phyloP scores from a whole-genome alignment of 441 rosid species.

The Sinapis alba region DNA sequence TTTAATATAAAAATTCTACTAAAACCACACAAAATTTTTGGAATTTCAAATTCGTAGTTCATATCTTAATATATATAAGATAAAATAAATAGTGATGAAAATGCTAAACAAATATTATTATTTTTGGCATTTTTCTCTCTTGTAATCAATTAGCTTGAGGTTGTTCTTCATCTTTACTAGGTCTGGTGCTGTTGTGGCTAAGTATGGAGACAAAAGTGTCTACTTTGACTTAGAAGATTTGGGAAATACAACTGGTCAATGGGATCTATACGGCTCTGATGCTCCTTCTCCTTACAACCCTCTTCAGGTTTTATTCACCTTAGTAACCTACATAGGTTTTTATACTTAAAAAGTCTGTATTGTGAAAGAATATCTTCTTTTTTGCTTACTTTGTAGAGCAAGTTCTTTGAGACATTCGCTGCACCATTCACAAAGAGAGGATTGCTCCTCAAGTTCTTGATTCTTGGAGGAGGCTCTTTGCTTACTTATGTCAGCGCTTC shows the following conservation, averaged over 20 bases:
- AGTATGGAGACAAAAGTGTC: constrained; percentile 57
- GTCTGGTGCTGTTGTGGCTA: constrained; percentile 69
- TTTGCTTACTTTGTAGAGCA: constrained; percentile 66
- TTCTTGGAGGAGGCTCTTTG: too few relatives aligned
- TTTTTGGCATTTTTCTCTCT: neutral
- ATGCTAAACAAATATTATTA: neutral
- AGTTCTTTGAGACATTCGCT: constrained; percentile 87
- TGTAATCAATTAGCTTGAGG: constrained; percentile 20
- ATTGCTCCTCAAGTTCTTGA: constrained; percentile 81
- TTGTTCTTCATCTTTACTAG: constrained; percentile 39
- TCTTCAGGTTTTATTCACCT: neutral
- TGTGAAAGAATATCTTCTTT: neutral
- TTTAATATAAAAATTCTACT: neutral
- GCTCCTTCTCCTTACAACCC: neutral
- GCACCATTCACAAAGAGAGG: constrained; percentile 93
- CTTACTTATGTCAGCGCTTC: too few relatives aligned
- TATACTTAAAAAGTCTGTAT: neutral
- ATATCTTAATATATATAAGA: neutral
- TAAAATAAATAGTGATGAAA: neutral
- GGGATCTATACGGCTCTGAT: neutral
- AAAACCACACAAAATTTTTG: neutral
- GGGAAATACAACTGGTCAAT: neutral
- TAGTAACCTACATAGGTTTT: neutral
- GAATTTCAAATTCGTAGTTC: neutral
- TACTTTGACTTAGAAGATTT: neutral